These are phyloP conservation scores for Begonia loranthoides DNA, from an alignment of 306 rosid species.

Conservation along the genomic window DNA sequence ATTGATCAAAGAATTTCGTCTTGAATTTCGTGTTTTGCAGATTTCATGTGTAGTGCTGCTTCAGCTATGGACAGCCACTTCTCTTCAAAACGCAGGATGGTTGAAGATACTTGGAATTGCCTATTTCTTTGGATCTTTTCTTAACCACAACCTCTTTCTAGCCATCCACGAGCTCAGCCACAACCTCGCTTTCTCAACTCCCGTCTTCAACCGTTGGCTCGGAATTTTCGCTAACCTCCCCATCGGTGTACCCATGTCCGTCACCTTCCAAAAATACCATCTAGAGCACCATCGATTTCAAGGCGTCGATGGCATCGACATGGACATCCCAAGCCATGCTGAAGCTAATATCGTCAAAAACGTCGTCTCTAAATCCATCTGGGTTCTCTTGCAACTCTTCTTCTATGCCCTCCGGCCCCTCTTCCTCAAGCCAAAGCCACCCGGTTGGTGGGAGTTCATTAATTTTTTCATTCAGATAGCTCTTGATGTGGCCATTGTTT, in stretches of 20 bases:
- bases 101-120: constrained; percentile 60
- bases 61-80: constrained; percentile 61
- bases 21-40: constrained; percentile 27
- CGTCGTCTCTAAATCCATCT: constrained; percentile 36
- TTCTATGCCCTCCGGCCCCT: constrained; percentile 74
- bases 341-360: constrained; percentile 71
- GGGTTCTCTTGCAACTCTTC: constrained; percentile 85
- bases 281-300: constrained; percentile 88
- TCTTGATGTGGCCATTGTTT: constrained; percentile 54
- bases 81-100: constrained; percentile 59
- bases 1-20: no score
- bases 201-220: constrained; percentile 64
- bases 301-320: constrained; percentile 85
- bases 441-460: constrained; percentile 71
- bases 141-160: constrained; percentile 88
- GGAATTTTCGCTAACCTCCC: constrained; percentile 95
- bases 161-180: constrained; percentile 96
- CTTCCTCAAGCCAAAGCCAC: constrained; percentile 86
- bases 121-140: constrained; percentile 88
- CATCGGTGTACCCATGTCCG: constrained; percentile 85
- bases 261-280: constrained; percentile 92
- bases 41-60: constrained; percentile 56
- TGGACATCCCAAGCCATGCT: constrained; percentile 69
- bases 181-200: constrained; percentile 88
- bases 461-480: constrained; percentile 56